Evolutionary conservation across 2,329 filamentous ascomycete species (phyloP), one percentile per base, ranked within the genome.

Genomic region (Neofusicoccum umdonicola): DNA sequence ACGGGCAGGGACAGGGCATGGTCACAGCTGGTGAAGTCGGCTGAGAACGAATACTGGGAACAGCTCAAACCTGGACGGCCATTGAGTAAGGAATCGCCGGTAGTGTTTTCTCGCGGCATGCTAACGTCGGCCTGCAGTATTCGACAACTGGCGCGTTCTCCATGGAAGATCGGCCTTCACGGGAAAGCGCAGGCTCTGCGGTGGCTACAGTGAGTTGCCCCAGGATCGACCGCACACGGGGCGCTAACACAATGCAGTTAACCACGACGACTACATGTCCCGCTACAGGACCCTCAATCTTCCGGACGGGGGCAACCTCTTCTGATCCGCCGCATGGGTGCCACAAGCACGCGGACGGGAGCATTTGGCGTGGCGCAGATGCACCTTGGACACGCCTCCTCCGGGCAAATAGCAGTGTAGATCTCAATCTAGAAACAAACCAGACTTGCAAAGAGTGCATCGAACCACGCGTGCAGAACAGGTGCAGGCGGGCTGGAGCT

Each of bases 101-200:
- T 37, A 45, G 12, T 54, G 12, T 1, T 13, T 9, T 27, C 11
- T 54, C 19, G 19, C 17, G 17, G n/a, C 54, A 19, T 61, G 35
- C 54, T 58, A 17, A 58, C 39, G 4, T 8, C 7, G 13, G 63
- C 47, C 2, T 15, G 11, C 70, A 91, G 90, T 98, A 52, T 97
- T 99, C 76, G 92, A 99, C 74, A 98, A 99, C 73, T 97, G 94
- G 93, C 86, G 95, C 66, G 90, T 97, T 39, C 80, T 98, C 70
- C 95, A 99, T 77, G 95, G 94, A 1, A 84, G 95, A 70, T 88
- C 88, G 60, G 86, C 86, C 0, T 99, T 98, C 72, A 90, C 88
- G 5, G 95, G 95, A 1, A 87, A 90, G 73, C 84, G 95, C 69
- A 88, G 93, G 69, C 91, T 99, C 73, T 97, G 93, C 76, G 95